Conservation (phyloP, 768 basidiomycete genomes). For the Rhodotorula taiwanensis region DNA sequence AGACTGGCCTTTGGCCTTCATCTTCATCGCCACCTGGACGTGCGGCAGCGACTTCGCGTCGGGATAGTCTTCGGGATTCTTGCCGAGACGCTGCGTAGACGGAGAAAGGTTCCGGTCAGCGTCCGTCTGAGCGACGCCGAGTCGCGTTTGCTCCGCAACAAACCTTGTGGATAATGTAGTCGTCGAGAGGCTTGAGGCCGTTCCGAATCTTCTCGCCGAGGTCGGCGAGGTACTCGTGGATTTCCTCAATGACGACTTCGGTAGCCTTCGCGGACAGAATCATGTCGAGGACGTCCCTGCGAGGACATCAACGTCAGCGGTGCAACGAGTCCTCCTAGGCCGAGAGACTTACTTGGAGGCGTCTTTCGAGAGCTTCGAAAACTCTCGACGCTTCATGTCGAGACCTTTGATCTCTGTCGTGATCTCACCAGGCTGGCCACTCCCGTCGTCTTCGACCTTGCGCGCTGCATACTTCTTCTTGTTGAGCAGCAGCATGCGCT, state of each 20-base stretch:
- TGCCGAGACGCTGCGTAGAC: constrained; percentile 74
- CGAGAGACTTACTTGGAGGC: constrained; percentile 67
- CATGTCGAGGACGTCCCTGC: constrained; percentile 78
- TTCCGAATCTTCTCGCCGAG: constrained; percentile 71
- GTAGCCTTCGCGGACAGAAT: constrained; percentile 81
- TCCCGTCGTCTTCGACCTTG: constrained; percentile 77
- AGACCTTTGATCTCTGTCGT: constrained; percentile 89
- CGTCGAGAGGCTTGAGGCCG: constrained; percentile 75
- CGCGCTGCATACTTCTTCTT: constrained; percentile 99
- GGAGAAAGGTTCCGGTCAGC: not conserved
- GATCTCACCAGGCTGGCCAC: constrained; percentile 47
- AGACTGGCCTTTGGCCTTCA: constrained; percentile 74
- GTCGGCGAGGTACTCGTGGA: constrained; percentile 79
- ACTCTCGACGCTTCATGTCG: constrained; percentile 98
- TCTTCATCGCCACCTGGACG: constrained; percentile 85
- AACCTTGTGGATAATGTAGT: constrained; percentile 92
- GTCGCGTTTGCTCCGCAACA: no score
- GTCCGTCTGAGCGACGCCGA: not conserved
- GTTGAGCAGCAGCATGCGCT: constrained; percentile 81
- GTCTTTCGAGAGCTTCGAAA: constrained; percentile 80
- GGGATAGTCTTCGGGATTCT: constrained; percentile 94
- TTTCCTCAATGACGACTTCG: constrained; percentile 77
- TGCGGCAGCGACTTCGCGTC: constrained; percentile 93
- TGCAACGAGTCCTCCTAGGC: no score
- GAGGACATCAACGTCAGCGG: not conserved